Conservation (phyloP, 371 early-diverging fungal genomes). For the Rhizomucor miehei region DNA sequence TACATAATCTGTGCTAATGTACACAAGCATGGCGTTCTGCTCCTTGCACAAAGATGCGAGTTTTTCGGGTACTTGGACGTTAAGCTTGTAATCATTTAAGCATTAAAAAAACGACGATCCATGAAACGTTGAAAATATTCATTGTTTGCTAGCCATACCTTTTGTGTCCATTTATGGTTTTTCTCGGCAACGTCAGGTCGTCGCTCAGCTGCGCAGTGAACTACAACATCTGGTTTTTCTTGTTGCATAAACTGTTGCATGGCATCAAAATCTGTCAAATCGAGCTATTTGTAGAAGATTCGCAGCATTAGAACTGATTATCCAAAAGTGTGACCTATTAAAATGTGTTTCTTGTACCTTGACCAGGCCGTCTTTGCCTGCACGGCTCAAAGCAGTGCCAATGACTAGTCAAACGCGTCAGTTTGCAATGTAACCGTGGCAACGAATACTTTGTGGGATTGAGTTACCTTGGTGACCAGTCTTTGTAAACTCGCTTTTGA, state of each 20-base stretch:
- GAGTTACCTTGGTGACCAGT: slow-evolving; percentile 48
- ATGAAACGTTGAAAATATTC: too few relatives aligned
- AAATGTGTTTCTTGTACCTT: slow-evolving; percentile 36
- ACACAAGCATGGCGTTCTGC: slow-evolving; percentile 58
- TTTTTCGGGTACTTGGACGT: slow-evolving; percentile 59
- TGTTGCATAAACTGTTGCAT: slow-evolving; percentile 53
- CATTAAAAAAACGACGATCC: too few relatives aligned
- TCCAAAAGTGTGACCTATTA: too few relatives aligned
- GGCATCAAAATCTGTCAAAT: slow-evolving; percentile 60
- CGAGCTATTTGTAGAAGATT: slow-evolving; percentile 41
- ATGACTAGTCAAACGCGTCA: slow-evolving; percentile 43
- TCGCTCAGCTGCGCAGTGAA: slow-evolving; percentile 88
- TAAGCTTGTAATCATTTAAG: slow-evolving; percentile 47
- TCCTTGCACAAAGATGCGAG: slow-evolving; percentile 55
- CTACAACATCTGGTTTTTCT: slow-evolving; percentile 65
- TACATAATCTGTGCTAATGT: slow-evolving; percentile 92
- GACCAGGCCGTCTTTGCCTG: slow-evolving; percentile 44
- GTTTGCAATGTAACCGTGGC: neutral
- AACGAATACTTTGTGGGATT: neutral
- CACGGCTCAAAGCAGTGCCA: slow-evolving; percentile 72
- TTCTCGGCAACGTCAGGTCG: slow-evolving; percentile 82
- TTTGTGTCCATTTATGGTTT: slow-evolving; percentile 53
- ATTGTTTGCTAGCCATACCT: slow-evolving; percentile 28
- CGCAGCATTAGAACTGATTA: neutral
- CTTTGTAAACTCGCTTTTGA: slow-evolving; percentile 48